Evolutionary conservation across 441 rosid species (phyloP).

Genomic region (Gossypium gossypioides): DNA sequence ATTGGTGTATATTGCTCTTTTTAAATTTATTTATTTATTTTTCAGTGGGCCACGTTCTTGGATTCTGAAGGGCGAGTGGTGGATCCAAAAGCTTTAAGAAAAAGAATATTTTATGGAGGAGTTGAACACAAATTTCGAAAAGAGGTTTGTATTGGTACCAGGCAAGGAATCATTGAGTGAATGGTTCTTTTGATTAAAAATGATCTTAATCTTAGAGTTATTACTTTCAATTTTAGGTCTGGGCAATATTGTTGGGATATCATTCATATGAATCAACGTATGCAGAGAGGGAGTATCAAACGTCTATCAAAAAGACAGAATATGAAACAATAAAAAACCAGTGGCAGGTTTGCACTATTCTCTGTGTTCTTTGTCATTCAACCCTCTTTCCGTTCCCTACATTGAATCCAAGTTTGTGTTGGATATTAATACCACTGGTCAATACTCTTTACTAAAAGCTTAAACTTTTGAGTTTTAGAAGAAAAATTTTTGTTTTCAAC

Average conservation of each 20-base stretch:
- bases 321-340: conserved; percentile 70
- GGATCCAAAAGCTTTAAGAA: conserved; percentile 62
- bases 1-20: conserved; percentile 3
- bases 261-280: conserved; percentile 69
- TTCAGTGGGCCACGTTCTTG: conserved; percentile 75
- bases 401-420: not conserved
- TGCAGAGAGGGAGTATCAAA: conserved; percentile 79
- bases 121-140: conserved; percentile 63
- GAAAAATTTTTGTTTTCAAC: not conserved
- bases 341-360: conserved; percentile 66
- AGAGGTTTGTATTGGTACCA: conserved; percentile 51
- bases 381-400: not conserved
- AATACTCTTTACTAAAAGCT: not conserved
- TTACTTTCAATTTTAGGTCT: conserved; percentile 42
- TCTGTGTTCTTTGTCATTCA: not conserved
- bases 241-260: conserved; percentile 87
- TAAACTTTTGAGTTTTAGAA: not conserved
- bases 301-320: conserved; percentile 50
- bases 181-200: conserved; percentile 14
- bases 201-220: conserved; percentile 19
- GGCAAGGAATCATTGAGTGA: conserved; percentile 8
- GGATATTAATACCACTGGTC: not conserved
- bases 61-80: conserved; percentile 80
- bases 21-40: not conserved
- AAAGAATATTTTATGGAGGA: conserved; percentile 95